Conservation (phyloP, 1,284 basidiomycete genomes). For the Ceratobasidium sp. region DNA sequence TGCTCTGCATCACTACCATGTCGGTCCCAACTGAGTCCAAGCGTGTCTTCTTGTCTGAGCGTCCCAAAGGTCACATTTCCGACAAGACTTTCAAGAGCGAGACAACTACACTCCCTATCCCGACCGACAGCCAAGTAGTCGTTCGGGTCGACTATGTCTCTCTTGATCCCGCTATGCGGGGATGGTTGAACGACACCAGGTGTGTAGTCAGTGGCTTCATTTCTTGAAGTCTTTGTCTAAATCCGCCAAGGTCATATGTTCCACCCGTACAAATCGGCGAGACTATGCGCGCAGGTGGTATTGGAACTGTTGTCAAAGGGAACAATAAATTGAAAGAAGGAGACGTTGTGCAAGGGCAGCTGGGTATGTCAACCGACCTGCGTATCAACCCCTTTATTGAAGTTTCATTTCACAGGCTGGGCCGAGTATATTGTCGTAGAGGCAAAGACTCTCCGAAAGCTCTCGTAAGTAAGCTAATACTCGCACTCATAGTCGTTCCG, state of each 20-base stretch:
- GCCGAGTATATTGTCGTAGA: conserved; percentile 74
- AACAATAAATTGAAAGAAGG: conserved; percentile 60
- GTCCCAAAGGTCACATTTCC: conserved; percentile 70
- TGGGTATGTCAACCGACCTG: conserved; percentile 57
- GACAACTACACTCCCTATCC: conserved; percentile 46
- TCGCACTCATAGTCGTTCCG: too few relatives aligned
- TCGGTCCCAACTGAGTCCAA: conserved; percentile 59
- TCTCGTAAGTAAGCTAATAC: conserved; percentile 60
- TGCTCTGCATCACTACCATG: conserved; percentile 5
- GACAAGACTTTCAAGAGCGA: conserved; percentile 72
- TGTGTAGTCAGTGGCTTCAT: neutral
- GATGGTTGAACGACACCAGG: conserved; percentile 70
- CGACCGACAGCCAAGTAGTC: conserved; percentile 61
- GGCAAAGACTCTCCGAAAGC: conserved; percentile 60
- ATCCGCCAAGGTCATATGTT: conserved; percentile 50
- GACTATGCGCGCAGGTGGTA: conserved; percentile 74
- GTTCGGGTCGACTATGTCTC: conserved; percentile 78
- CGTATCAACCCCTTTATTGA: neutral
- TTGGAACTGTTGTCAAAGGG: conserved; percentile 68
- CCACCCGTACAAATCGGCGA: conserved; percentile 78
- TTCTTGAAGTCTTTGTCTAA: conserved; percentile 65
- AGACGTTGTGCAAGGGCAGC: conserved; percentile 65
- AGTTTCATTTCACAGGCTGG: conserved; percentile 64
- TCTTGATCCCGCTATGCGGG: conserved; percentile 86
- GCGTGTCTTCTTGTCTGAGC: conserved; percentile 74